Evolutionary conservation across 78 protist species (phyloP), one percentile per base, ranked within the genome.

Genomic region (Dictyostelium brefeldianum): DNA sequence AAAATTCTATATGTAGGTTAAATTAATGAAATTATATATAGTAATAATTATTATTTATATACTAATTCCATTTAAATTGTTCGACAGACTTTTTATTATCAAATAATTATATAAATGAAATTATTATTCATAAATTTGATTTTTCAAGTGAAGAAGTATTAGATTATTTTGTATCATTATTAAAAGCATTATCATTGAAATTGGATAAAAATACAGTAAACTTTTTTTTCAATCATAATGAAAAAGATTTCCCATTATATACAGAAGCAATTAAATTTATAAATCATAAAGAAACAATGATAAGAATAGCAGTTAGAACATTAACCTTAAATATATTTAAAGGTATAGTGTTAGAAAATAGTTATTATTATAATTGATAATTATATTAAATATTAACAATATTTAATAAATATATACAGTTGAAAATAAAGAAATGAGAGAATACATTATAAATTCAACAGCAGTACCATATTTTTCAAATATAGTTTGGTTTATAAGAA

Each of bases 251-350:
- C 29, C 98, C 98, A 6, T 78, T 98, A 6, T 98, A 97, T 90
- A 93, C 98, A 22, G 98, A 98, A 53, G 98, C 99, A 10, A 94
- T 98, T 77, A 97, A 96, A 70, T 98, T 97, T 81, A 92, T 97
- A 94, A 91, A 95, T 80, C 97, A 98, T 95, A 64, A 56, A 29
- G 99, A 98, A 47, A 57, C 92, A 74, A 97, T 98, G 98, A 87
- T 98, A 25, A 93, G 98, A 31, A 91, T 95, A 5, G 98, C 99
- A 27, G 98, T 98, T 69, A 96, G 99, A 51, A 97, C 97, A 3
- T 81, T 98, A 48, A 87, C 98, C 11, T 89, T 98, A 51, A 95
- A 96, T 81, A 96, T 98, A 18, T 98, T 62, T 89, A 87, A 87
- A 64, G 97, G 96, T 94, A 84, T 3, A 65, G 2, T 15, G 31